Percentiles rank a stretch among this genome's conserved stretches.
Conservation (phyloP, 2,329 filamentous ascomycete genomes). For the Macrophomina pseudophaseolina region DNA sequence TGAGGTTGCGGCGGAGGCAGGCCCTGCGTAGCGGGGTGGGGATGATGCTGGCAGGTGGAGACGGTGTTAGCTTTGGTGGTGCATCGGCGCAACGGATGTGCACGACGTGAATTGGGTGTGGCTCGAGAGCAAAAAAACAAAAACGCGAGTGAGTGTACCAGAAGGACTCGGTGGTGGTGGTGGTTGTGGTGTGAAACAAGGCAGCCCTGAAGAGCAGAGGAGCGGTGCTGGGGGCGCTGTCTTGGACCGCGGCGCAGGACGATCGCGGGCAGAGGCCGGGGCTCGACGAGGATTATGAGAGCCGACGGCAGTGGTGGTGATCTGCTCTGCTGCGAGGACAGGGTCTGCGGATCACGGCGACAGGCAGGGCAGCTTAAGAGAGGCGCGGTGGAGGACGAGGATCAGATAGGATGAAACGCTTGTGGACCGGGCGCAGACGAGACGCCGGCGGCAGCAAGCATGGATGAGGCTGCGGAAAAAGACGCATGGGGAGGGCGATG, state of each 20-base stretch:
- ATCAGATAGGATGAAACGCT: slow-evolving; percentile 26
- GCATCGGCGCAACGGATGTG: slow-evolving; percentile 24
- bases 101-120: slow-evolving; percentile 26
- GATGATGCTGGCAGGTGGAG: slow-evolving; percentile 66
- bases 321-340: slow-evolving; percentile 25
- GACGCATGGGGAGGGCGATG: slow-evolving; percentile 31
- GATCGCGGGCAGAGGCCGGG: slow-evolving; percentile 20
- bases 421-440: slow-evolving; percentile 28
- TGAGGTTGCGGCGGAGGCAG: slow-evolving; percentile 64
- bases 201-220: slow-evolving; percentile 16
- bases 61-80: slow-evolving; percentile 27
- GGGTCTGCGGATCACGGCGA: slow-evolving; percentile 28
- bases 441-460: slow-evolving; percentile 28
- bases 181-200: slow-evolving; percentile 12
- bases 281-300: slow-evolving; percentile 27
- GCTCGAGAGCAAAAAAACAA: slow-evolving; percentile 14
- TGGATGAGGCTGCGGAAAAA: slow-evolving; percentile 28
- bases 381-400: slow-evolving; percentile 26
- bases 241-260: slow-evolving; percentile 13
- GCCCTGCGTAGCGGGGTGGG: slow-evolving; percentile 75
- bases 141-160: slow-evolving; percentile 17
- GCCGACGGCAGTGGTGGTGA: slow-evolving; percentile 17
- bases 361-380: slow-evolving; percentile 30
- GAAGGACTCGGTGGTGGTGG: not conserved
- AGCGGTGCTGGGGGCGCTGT: slow-evolving; percentile 12